phyloP scores from a whole-genome alignment of 805 yeast species.

The Clavispora santaluciae region DNA sequence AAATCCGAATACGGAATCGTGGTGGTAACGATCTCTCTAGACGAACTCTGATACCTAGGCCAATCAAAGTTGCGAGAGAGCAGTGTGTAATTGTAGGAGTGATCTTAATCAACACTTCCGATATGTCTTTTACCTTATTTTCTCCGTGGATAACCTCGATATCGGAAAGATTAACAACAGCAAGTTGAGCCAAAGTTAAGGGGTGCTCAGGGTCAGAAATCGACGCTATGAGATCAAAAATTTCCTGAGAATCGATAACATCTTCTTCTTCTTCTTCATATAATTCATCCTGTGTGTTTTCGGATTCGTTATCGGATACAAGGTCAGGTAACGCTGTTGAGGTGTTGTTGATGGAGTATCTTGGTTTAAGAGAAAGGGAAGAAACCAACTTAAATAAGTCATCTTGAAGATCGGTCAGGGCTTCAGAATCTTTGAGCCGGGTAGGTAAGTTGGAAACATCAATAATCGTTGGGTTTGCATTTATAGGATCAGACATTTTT shows the following conservation, averaged over 20 bases:
- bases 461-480: slow-evolving; percentile 85
- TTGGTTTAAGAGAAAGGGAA: slow-evolving; percentile 27
- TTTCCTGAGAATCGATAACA: slow-evolving; percentile 81
- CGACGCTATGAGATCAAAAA: slow-evolving; percentile 26
- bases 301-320: slow-evolving; percentile 18
- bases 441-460: slow-evolving; percentile 76
- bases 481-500: slow-evolving; percentile 73
- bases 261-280: slow-evolving; percentile 47
- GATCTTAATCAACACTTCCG: slow-evolving; percentile 74
- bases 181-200: slow-evolving; percentile 84
- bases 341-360: not conserved
- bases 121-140: slow-evolving; percentile 41
- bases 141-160: slow-evolving; percentile 64
- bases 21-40: slow-evolving; percentile 85
- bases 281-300: slow-evolving; percentile 16
- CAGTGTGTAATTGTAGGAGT: slow-evolving; percentile 99
- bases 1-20: slow-evolving; percentile 71
- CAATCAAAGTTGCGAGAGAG: slow-evolving; percentile 91
- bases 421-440: slow-evolving; percentile 31
- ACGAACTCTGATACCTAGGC: slow-evolving; percentile 89
- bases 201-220: slow-evolving; percentile 92
- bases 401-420: slow-evolving; percentile 10
- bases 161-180: slow-evolving; percentile 84
- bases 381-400: slow-evolving; percentile 25
- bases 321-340: slow-evolving; percentile 21